Conservation (phyloP, 148 eudicot genomes). For the Silene conica region DNA sequence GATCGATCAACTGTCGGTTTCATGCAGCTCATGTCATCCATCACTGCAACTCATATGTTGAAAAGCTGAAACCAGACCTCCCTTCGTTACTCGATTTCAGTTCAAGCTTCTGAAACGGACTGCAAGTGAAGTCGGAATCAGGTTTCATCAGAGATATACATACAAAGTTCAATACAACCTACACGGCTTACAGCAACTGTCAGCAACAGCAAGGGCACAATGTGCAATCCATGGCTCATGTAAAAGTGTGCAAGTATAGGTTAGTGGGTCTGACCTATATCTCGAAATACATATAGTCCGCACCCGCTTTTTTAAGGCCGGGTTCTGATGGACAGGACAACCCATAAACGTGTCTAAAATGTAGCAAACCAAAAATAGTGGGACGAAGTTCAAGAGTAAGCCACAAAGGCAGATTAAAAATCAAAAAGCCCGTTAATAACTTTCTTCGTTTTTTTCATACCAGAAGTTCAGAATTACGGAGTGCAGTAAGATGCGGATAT, state of each 20-base stretch:
- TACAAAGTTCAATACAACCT: background rate
- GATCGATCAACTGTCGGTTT: background rate
- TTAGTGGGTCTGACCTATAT: too few relatives aligned
- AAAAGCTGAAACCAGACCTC: slow-evolving; percentile 79
- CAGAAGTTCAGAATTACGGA: too few relatives aligned
- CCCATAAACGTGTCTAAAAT: background rate
- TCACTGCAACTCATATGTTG: slow-evolving; percentile 75
- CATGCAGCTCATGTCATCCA: background rate
- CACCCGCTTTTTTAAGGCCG: too few relatives aligned
- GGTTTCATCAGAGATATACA: slow-evolving; percentile 5
- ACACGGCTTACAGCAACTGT: too few relatives aligned
- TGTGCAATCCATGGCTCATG: background rate
- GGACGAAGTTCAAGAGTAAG: background rate
- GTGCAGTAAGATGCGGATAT: too few relatives aligned
- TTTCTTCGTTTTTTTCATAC: too few relatives aligned
- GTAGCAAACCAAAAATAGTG: background rate
- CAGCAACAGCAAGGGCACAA: too few relatives aligned
- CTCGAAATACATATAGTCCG: too few relatives aligned
- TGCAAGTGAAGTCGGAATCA: slow-evolving; percentile 26
- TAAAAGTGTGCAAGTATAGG: background rate
- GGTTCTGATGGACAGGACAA: too few relatives aligned
- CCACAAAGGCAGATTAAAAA: background rate
- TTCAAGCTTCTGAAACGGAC: slow-evolving; percentile 96
- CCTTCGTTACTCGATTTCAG: slow-evolving; percentile 76
- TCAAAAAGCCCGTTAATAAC: too few relatives aligned